Base-by-base conservation (phyloP, 2,329 filamentous ascomycete species). In the Trichoderma sp. region DNA sequence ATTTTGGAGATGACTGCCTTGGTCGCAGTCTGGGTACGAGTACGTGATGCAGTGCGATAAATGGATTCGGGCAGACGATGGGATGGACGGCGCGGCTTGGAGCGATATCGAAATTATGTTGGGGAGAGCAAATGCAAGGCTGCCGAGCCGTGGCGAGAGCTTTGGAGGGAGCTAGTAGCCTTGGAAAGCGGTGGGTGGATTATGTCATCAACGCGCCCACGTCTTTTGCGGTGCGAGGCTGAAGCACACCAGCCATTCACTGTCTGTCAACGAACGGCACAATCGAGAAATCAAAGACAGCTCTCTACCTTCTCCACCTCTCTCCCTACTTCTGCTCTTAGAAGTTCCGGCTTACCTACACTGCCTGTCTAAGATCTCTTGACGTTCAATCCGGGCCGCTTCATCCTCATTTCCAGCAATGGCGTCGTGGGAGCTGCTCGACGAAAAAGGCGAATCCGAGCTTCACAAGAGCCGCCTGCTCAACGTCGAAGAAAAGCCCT, bases 401-500 rank as follows among this genome's bases (percentile, higher is more conserved):
- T 43, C 17, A n/a, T 45, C 12, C n/a, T 15, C 26, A 19, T n/a
- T 57, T 9, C 14, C 15, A 39, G 52, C 28, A 41, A 81, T 82
- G 80, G 74, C 81, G 24, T 76, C 77, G 55, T 93, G 89, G 81
- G 82, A 85, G 51, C 80, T 93, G 55, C 81, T 96, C 56, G 89
- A 92, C 63, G 89, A 90, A 70, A 83, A 85, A 68, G 90, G 92
- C 69, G 90, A 93, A 79, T 89, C 92, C 76, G 89, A 92, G 68
- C 88, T 97, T 44, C 94, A 97, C 81, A 94, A 93, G 73, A 85
- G 85, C 34, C 91, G 94, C 48, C 89, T 97, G 4, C 85, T 97
- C 44, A 91, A 91, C 68, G 90, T 97, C 67, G 94, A 98, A 81
- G 92, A 96, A 74, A 93, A 93, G 66, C 92, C 93, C 0, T 97